Conservation (phyloP, 2,329 filamentous ascomycete species). For the Penicillium palitans region DNA sequence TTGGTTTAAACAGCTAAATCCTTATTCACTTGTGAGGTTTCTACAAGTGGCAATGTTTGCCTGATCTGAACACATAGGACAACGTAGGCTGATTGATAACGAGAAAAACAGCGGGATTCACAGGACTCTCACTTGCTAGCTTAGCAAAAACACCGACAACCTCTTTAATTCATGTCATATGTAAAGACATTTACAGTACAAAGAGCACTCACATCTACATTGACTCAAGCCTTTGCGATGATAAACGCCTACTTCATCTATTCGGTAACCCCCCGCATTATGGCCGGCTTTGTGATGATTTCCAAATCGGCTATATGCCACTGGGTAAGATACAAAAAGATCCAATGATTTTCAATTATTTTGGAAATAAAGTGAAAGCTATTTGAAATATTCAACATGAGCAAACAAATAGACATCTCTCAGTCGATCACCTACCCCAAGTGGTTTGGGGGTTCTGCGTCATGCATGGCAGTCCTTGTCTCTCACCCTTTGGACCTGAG, state of each 20-base stretch:
- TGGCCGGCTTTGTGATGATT: neutral
- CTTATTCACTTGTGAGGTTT: neutral
- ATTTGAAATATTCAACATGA: neutral
- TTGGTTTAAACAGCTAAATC: neutral
- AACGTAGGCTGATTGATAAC: neutral
- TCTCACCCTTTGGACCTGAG: conserved; percentile 30
- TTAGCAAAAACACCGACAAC: neutral
- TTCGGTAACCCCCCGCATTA: neutral
- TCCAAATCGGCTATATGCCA: conserved; percentile 11
- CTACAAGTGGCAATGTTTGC: neutral
- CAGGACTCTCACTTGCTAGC: neutral
- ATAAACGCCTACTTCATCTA: neutral
- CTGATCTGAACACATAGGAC: neutral
- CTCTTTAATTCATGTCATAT: neutral
- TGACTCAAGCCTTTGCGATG: neutral
- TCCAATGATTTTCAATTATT: neutral
- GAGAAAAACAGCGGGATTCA: neutral
- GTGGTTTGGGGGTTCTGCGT: conserved; percentile 30
- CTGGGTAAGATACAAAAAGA: neutral
- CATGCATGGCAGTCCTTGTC: conserved; percentile 30
- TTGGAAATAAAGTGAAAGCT: neutral
- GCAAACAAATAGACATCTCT: neutral
- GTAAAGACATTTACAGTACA: too few relatives aligned
- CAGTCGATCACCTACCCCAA: conserved; percentile 14
- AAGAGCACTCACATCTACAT: neutral